Evolutionary conservation across 345 rosid genomes (phyloP).

Genomic region (Citrus inodora): DNA sequence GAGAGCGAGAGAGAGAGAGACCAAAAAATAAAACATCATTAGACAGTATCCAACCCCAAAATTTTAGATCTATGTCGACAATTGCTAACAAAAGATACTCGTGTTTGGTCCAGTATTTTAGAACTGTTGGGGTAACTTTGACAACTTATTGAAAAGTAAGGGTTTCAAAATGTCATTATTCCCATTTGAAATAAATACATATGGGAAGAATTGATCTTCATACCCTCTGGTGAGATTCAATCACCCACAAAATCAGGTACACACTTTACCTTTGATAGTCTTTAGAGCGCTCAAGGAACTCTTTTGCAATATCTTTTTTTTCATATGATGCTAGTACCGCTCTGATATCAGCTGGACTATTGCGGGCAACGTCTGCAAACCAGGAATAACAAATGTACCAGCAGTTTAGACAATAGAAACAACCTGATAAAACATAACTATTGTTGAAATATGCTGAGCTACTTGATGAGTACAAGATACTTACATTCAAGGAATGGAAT

Average conservation of each 20-base stretch:
- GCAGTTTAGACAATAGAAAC: neutral
- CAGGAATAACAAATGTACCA: neutral
- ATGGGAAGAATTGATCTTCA: neutral
- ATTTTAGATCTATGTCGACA: neutral
- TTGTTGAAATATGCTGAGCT: neutral
- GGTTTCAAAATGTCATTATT: neutral
- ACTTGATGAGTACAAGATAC: slow-evolving; percentile 9
- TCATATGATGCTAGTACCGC: slow-evolving; percentile 67
- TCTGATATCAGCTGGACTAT: slow-evolving; percentile 81
- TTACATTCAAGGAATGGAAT: slow-evolving; percentile 98
- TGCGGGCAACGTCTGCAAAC: slow-evolving; percentile 75
- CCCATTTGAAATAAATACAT: neutral
- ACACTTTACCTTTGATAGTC: slow-evolving; percentile 64
- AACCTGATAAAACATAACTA: neutral
- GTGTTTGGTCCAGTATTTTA: neutral
- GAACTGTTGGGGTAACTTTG: neutral
- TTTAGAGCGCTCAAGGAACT: slow-evolving; percentile 82
- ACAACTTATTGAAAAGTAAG: neutral
- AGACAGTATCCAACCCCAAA: neutral
- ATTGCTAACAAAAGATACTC: neutral
- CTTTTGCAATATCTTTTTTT: slow-evolving; percentile 70
- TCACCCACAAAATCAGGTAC: neutral
- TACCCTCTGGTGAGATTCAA: neutral
- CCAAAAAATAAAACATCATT: no score
- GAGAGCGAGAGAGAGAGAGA: no score